Evolutionary conservation across 345 rosid genomes (phyloP).

Genomic region (Eucalyptus marginata): DNA sequence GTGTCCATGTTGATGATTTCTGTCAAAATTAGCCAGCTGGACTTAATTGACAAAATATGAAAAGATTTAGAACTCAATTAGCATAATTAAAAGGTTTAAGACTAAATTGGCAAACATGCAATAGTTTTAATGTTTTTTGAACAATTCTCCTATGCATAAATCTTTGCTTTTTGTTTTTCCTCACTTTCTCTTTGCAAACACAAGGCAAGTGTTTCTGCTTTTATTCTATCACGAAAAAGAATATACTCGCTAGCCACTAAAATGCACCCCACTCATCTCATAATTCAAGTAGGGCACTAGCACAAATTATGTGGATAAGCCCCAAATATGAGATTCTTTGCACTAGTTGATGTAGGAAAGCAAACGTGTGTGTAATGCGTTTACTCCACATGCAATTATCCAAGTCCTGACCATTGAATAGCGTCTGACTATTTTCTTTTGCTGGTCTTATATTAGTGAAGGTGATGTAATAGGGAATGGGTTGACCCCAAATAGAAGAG

Average conservation of each 20-base stretch:
- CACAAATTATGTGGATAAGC: neutral
- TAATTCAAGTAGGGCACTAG: neutral
- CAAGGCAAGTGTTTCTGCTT: neutral
- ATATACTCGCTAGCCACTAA: neutral
- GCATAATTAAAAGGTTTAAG: accelerated
- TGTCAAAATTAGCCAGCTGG: accelerated
- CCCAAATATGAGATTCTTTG: neutral
- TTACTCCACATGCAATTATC: neutral
- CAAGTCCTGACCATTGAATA: neutral
- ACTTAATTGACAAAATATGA: too few species aligned
- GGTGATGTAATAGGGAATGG: neutral
- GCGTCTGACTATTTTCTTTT: neutral
- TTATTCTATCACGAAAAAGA: neutral
- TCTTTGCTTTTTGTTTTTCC: neutral
- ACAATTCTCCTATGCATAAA: neutral
- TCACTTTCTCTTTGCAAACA: neutral
- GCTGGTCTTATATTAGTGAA: neutral
- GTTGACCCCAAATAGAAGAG: neutral
- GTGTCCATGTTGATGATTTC: too few species aligned
- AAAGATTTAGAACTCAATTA: too few species aligned
- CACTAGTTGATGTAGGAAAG: neutral
- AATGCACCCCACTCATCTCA: neutral
- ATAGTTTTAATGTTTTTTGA: too few species aligned
- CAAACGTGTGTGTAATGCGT: neutral
- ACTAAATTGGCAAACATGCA: accelerated